Evolutionary conservation across 176 grass and related monocot species (phyloP), one percentile per base, ranked within the genome.

Genomic region (Themeda triandra): DNA sequence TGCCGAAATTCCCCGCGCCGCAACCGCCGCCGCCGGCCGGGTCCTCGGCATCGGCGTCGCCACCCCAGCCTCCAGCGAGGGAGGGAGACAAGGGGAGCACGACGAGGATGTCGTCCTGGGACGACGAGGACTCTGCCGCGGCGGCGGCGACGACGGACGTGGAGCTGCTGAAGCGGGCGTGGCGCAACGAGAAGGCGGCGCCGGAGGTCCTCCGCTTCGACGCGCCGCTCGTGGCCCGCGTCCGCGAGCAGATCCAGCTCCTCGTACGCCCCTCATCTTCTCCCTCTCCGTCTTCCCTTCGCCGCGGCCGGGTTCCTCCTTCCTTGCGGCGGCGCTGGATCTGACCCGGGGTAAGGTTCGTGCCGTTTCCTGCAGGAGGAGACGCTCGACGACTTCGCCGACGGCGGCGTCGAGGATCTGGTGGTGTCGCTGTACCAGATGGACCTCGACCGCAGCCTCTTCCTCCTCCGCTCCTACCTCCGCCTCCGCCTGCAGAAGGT

Each of bases 351-450:
- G 51, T n/a, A n/a, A n/a, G n/a, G n/a, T n/a, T 56, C 19, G 51
- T 56, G 18, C 8, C 2, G 19, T 56, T 21, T 56, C 4, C n/a
- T n/a, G n/a, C 66, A 98, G 92, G 95, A 98, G 85, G 92, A 98
- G 80, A 94, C 92, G 37, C 85, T 94, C 17, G 96, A 98, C 8
- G 96, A 95, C 39, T 95, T 89, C 66, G 76, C 45, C 53, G 92
- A 91, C 13, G 74, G 69, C 64, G 87, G 91, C 35, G 72, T 86
- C 53, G 91, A 98, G 62, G 96, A 98, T 77, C 85, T 98, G 44
- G 89, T 95, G 77, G 89, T 98, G 14, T 95, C 93, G 19, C 93
- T 98, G 13, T 92, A 98, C 83, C 96, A 98, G 78, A 95, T 98
- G 93, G 96, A 98, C 77, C 80, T 93, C 28, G 96, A 98, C 69